phyloP scores from a whole-genome alignment of 2,329 filamentous ascomycete species.

The Alternaria sp. region DNA sequence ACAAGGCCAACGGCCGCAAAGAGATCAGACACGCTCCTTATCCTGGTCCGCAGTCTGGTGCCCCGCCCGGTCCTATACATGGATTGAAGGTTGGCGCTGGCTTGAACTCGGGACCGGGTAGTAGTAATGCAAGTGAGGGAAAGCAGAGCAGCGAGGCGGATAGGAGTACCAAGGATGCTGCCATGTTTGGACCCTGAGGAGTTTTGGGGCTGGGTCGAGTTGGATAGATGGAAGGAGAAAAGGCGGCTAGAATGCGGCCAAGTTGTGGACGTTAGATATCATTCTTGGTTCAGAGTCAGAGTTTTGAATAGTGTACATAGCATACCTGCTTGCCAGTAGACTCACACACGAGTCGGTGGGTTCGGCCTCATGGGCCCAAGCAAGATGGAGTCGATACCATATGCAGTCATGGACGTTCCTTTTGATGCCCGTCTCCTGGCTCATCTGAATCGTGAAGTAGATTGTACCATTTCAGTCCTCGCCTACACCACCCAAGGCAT shows the following conservation, averaged over 20 bases:
- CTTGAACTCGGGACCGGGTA: constrained; percentile 16
- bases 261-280: neutral
- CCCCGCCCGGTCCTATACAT: constrained; percentile 13
- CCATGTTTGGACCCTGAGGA: constrained; percentile 25
- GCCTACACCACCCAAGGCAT: constrained; percentile 66
- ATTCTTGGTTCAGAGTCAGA: neutral
- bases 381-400: neutral
- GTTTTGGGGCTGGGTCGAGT: neutral
- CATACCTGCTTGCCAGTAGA: neutral
- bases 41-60: constrained; percentile 26
- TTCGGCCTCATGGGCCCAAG: neutral
- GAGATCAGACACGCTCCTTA: constrained; percentile 53
- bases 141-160: constrained; percentile 45
- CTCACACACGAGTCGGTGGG: neutral
- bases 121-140: constrained; percentile 42
- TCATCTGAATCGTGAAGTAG: neutral
- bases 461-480: constrained; percentile 12
- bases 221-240: neutral
- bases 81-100: constrained; percentile 15
- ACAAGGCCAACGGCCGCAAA: constrained; percentile 90
- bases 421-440: neutral
- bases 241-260: neutral
- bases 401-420: neutral
- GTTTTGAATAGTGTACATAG: constrained; percentile 7
- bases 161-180: constrained; percentile 30